These are phyloP conservation scores for Boeremia lycopersici DNA, from an alignment of 2,329 filamentous ascomycete species.

Conservation along the genomic window DNA sequence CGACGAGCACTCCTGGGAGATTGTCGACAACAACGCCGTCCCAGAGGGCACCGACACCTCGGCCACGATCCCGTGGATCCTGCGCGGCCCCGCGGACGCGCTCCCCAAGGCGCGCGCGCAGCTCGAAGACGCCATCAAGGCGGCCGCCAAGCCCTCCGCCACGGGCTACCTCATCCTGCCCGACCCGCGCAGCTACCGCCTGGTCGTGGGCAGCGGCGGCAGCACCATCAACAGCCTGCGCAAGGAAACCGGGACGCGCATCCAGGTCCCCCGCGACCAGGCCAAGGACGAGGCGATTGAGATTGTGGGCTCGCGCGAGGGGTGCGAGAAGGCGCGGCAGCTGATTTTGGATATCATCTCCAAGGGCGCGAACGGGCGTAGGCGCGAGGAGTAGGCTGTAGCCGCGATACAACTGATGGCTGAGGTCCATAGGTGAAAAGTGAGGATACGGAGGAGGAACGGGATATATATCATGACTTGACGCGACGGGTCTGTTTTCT, in stretches of 20 bases:
- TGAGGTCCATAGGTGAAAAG: too few species aligned
- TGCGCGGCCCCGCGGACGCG: slow-evolving; percentile 78
- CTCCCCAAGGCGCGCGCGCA: slow-evolving; percentile 80
- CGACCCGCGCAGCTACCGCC: slow-evolving; percentile 84
- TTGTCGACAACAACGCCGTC: slow-evolving; percentile 67
- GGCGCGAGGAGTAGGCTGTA: slow-evolving; percentile 11
- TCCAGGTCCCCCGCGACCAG: slow-evolving; percentile 88
- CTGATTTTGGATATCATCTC: slow-evolving; percentile 82
- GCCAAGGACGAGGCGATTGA: slow-evolving; percentile 81
- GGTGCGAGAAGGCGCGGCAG: slow-evolving; percentile 84
- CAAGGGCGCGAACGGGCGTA: slow-evolving; percentile 16
- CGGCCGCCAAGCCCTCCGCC: slow-evolving; percentile 70
- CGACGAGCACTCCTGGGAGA: slow-evolving; percentile 81
- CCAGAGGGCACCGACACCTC: slow-evolving; percentile 59
- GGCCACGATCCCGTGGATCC: slow-evolving; percentile 82
- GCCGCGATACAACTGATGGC: too few species aligned
- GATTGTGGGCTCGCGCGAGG: slow-evolving; percentile 78
- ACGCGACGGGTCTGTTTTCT: neutral
- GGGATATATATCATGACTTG: neutral
- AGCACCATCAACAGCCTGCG: slow-evolving; percentile 92
- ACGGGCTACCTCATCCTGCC: slow-evolving; percentile 89
- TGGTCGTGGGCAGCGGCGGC: slow-evolving; percentile 86
- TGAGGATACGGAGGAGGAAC: neutral
- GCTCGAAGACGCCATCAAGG: slow-evolving; percentile 74
- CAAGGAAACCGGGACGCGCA: slow-evolving; percentile 89